Conservation (phyloP, 805 yeast genomes). For the Blastobotrys mokoenaii region DNA sequence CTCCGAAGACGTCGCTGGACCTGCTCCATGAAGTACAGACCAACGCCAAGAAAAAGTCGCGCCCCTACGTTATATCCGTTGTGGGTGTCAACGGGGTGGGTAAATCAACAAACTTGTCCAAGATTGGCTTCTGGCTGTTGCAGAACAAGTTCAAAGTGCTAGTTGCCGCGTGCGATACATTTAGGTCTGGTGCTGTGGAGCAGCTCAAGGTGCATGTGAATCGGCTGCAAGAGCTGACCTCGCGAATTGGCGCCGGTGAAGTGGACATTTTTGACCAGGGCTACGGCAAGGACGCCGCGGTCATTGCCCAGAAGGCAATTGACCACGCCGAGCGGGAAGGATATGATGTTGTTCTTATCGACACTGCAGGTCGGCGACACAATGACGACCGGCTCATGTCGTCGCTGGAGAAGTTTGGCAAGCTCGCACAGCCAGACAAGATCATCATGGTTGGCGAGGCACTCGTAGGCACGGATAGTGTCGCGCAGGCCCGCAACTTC, state of each 20-base stretch:
- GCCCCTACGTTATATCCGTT: constrained; percentile 91
- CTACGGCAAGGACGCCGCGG: constrained; percentile 95
- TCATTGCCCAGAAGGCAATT: constrained; percentile 86
- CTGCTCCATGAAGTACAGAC: constrained; percentile 68
- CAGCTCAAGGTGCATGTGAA: constrained; percentile 90
- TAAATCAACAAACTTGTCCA: constrained; percentile 89
- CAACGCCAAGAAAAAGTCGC: constrained; percentile 28
- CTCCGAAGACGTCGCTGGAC: constrained; percentile 89
- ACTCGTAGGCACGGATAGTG: constrained; percentile 93
- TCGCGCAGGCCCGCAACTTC: constrained; percentile 88
- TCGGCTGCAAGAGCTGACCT: constrained; percentile 63
- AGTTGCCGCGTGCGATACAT: constrained; percentile 95
- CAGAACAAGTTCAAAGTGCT: constrained; percentile 82
- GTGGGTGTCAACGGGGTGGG: constrained; percentile 99
- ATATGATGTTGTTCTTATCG: constrained; percentile 84
- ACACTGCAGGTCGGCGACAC: constrained; percentile 96
- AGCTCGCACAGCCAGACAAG: constrained; percentile 90
- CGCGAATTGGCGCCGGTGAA: constrained; percentile 35
- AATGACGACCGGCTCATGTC: constrained; percentile 93
- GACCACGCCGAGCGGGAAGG: constrained; percentile 60
- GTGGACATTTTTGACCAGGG: constrained; percentile 90
- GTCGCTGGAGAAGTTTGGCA: constrained; percentile 88
- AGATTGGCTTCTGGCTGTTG: constrained; percentile 88
- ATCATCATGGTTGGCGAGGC: constrained; percentile 99
- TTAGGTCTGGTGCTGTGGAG: constrained; percentile 98